phyloP scores from a whole-genome alignment of 2,329 filamentous ascomycete species.

The Fusarium tanahbumbuense region DNA sequence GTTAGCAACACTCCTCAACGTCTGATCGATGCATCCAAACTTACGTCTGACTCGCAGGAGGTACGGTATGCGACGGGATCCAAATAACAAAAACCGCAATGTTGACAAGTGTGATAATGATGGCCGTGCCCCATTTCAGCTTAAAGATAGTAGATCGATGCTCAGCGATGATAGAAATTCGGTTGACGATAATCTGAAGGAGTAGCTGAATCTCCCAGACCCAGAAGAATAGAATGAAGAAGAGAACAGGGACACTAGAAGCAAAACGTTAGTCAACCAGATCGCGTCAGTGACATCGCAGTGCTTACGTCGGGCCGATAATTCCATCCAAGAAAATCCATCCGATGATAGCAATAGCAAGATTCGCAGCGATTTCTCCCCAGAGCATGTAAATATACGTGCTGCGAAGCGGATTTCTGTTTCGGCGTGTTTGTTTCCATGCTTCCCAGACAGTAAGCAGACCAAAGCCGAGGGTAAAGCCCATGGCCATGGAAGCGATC shows the following conservation, averaged over 20 bases:
- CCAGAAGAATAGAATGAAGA: constrained; percentile 55
- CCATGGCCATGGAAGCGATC: constrained; percentile 47
- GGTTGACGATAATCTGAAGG: constrained; percentile 67
- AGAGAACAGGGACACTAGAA: constrained; percentile 48
- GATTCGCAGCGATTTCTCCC: constrained; percentile 56
- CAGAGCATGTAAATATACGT: constrained; percentile 60
- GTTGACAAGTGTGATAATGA: constrained; percentile 63
- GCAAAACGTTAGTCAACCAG: not conserved
- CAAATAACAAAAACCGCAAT: constrained; percentile 65
- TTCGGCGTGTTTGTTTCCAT: constrained; percentile 54
- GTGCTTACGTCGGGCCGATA: constrained; percentile 47
- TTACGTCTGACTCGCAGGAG: constrained; percentile 54
- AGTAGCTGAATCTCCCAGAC: constrained; percentile 61
- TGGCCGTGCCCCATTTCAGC: constrained; percentile 61
- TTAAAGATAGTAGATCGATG: constrained; percentile 50
- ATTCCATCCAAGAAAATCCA: constrained; percentile 55
- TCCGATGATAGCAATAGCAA: constrained; percentile 53
- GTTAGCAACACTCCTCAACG: not conserved
- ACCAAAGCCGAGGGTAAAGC: constrained; percentile 55
- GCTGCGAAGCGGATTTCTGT: constrained; percentile 50
- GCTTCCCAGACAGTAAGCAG: constrained; percentile 55
- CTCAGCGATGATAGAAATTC: constrained; percentile 61
- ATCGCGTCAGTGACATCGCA: not conserved
- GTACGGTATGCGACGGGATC: constrained; percentile 59
- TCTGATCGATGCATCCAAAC: not conserved